Evolutionary conservation across 2,329 filamentous ascomycete species (phyloP).

Genomic region (Fusarium haematococcum): DNA sequence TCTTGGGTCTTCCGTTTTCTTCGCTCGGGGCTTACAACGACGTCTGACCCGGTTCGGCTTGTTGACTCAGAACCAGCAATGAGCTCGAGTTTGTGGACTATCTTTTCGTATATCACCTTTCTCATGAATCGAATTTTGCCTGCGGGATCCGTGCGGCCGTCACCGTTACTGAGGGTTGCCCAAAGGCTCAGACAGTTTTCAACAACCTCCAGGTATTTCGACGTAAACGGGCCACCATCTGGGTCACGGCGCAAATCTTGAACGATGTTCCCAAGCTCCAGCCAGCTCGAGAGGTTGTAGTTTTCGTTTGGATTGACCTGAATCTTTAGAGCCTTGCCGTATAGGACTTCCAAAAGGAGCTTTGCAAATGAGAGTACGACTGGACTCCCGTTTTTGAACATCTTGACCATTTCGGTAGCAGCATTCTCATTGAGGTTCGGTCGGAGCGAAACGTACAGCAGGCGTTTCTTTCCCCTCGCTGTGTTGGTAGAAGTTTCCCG

Average conservation of each 20-base stretch:
- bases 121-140: not conserved
- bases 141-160: not conserved
- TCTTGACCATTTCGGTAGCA: not conserved
- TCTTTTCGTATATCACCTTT: not conserved
- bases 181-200: not conserved
- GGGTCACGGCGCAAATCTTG: not conserved
- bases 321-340: not conserved
- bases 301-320: not conserved
- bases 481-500: rapidly evolving
- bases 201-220: not conserved
- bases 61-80: not conserved
- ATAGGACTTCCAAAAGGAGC: not conserved
- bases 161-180: not conserved
- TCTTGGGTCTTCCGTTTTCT: not conserved
- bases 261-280: not conserved
- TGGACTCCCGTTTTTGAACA: not conserved
- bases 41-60: rapidly evolving
- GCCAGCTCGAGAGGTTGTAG: not conserved
- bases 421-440: not conserved
- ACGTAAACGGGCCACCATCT: not conserved
- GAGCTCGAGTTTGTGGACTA: not conserved
- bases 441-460: not conserved
- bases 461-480: rapidly evolving
- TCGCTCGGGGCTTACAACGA: not conserved
- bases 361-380: not conserved